A percentile compares a stretch with the other conserved stretches of the same genome.
phyloP scores from a whole-genome alignment of 2,329 filamentous ascomycete genomes.

The Alternaria burnsii region DNA sequence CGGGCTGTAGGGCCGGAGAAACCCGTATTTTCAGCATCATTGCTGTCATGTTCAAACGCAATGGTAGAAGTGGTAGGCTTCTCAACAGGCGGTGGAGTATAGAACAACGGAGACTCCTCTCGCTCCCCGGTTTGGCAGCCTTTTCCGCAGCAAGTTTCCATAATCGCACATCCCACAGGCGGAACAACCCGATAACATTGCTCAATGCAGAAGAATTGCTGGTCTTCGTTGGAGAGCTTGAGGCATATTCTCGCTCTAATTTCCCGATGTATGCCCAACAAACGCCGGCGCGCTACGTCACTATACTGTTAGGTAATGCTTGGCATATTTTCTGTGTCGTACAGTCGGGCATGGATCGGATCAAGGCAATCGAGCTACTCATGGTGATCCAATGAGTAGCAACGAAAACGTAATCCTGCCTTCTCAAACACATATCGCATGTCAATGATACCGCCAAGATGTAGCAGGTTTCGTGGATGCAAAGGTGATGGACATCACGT shows the following conservation, averaged over 20 bases:
- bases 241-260: neutral
- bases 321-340: neutral
- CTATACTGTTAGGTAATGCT: neutral
- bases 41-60: neutral
- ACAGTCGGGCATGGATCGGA: neutral
- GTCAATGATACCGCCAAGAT: neutral
- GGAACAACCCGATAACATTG: neutral
- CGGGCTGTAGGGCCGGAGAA: neutral
- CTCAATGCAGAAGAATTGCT: neutral
- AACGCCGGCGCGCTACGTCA: neutral
- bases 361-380: neutral
- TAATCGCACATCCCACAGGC: neutral
- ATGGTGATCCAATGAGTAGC: neutral
- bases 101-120: constrained; percentile 7
- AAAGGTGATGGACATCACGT: neutral
- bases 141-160: neutral
- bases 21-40: neutral
- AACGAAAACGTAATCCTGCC: neutral
- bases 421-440: neutral
- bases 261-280: neutral
- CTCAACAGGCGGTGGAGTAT: constrained; percentile 10
- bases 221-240: neutral
- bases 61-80: neutral
- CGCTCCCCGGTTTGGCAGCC: neutral
- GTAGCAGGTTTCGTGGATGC: neutral